phyloP scores from a whole-genome alignment of 139 green algal genomes.

The Eudorina sp. region DNA sequence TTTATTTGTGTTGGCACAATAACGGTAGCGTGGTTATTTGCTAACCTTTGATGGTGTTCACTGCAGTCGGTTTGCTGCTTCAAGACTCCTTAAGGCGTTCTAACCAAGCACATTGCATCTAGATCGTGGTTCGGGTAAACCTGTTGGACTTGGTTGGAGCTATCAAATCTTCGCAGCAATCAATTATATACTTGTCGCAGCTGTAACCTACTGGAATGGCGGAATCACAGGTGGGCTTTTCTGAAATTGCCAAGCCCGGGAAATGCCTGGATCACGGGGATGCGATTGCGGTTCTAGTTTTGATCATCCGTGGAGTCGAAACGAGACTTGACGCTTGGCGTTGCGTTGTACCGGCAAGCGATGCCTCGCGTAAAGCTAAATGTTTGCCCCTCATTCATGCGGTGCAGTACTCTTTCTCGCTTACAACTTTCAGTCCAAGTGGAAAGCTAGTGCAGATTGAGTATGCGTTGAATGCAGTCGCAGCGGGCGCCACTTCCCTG shows the following conservation, averaged over 20 bases:
- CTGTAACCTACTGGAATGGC: background rate
- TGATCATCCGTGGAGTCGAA: no score
- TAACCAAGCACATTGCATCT: no score
- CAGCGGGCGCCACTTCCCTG: slow-evolving; percentile 93
- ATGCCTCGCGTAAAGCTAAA: slow-evolving; percentile 13
- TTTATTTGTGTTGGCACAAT: no score
- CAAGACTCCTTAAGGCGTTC: no score
- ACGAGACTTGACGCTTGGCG: background rate
- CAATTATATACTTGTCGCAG: background rate
- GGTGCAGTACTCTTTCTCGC: slow-evolving; percentile 81
- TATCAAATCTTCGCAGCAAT: no score
- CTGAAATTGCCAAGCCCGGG: background rate
- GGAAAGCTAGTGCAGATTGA: slow-evolving; percentile 99
- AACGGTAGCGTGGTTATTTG: no score
- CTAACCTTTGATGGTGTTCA: no score
- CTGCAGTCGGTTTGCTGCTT: no score
- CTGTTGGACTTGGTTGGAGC: no score
- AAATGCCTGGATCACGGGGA: no score
- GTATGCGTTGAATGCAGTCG: slow-evolving; percentile 97
- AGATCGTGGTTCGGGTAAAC: no score
- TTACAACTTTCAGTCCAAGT: slow-evolving; percentile 98
- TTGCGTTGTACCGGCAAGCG: background rate
- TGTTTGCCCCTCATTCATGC: background rate
- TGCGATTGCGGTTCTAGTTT: no score
- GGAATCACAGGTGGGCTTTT: slow-evolving; percentile 10